A percentile compares a stretch with the other conserved stretches of the same genome.
These are phyloP conservation scores for Rhodomyrtus tomentosa DNA, from an alignment of 345 rosid species.

Conservation along the genomic window DNA sequence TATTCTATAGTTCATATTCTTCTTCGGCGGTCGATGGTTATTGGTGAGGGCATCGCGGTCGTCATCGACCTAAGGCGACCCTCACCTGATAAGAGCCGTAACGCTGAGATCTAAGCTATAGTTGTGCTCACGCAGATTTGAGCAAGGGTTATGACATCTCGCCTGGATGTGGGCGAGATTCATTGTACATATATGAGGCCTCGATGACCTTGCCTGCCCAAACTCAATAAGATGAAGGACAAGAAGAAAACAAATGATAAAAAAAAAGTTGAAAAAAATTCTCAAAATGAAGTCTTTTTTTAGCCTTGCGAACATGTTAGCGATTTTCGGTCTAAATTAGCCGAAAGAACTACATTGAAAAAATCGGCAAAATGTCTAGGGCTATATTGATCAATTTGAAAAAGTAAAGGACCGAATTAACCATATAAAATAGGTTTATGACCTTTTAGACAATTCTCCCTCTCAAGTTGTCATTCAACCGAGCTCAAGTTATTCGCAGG, in stretches of 20 bases:
- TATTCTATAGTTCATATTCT: not conserved
- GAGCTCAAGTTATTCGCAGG: accelerated
- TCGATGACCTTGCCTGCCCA: accelerated
- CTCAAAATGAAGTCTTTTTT: not conserved
- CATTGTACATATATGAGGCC: not conserved
- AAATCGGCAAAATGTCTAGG: not conserved
- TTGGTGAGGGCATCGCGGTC: not conserved
- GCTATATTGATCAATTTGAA: not conserved
- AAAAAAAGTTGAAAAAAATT: not conserved
- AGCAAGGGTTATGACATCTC: not conserved
- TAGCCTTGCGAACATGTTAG: not conserved
- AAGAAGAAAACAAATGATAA: too few relatives aligned
- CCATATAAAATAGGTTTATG: accelerated
- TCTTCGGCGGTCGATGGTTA: too few relatives aligned
- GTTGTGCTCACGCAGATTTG: accelerated
- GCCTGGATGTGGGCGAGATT: not conserved
- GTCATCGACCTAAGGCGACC: accelerated
- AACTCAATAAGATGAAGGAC: not conserved
- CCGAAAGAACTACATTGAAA: not conserved
- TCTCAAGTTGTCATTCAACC: not conserved
- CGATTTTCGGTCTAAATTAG: accelerated
- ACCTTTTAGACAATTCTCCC: not conserved
- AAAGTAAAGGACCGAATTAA: accelerated
- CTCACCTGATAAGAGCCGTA: accelerated
- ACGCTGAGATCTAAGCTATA: not conserved